A percentile compares a stretch with the other conserved stretches of the same genome.
Evolutionary conservation across 805 yeast species (phyloP).

Genomic region (Starmerella vaccinii): DNA sequence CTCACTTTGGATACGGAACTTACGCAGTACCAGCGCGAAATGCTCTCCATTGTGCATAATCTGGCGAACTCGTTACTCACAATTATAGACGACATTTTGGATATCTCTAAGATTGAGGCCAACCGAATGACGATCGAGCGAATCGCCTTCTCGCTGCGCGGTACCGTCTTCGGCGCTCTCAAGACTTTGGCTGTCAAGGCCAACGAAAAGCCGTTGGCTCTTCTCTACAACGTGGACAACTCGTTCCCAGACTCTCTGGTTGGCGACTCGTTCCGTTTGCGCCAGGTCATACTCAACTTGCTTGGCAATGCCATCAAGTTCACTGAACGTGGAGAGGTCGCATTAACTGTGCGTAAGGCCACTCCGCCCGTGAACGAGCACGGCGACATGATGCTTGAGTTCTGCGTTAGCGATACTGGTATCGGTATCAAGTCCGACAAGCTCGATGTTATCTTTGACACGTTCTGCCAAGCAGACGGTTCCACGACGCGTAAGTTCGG

Average conservation of each 20-base stretch:
- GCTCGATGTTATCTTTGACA: conserved; percentile 74
- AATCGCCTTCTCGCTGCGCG: conserved; percentile 74
- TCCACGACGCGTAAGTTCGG: conserved; percentile 88
- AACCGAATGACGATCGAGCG: conserved; percentile 88
- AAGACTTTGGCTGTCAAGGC: conserved; percentile 85
- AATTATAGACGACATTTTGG: conserved; percentile 80
- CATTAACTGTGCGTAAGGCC: conserved; percentile 60
- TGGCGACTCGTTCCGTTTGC: conserved; percentile 79
- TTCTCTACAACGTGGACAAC: conserved; percentile 71
- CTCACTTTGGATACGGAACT: conserved; percentile 77
- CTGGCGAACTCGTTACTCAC: conserved; percentile 76
- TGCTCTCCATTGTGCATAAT: conserved; percentile 81
- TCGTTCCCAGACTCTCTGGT: conserved; percentile 78
- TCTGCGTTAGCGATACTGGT: conserved; percentile 84
- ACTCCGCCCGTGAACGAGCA: conserved; percentile 31
- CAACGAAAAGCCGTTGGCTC: conserved; percentile 70
- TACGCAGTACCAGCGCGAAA: conserved; percentile 84
- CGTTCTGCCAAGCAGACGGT: conserved; percentile 89
- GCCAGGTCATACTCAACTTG: conserved; percentile 76
- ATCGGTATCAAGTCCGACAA: conserved; percentile 82
- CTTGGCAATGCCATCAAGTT: conserved; percentile 88
- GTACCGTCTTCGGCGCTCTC: conserved; percentile 81
- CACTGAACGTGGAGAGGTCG: conserved; percentile 72
- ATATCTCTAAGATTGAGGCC: conserved; percentile 88
- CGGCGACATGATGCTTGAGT: conserved; percentile 54